Base-by-base conservation (phyloP, 179 eudicot genomes). In the Beta lomatogona region DNA sequence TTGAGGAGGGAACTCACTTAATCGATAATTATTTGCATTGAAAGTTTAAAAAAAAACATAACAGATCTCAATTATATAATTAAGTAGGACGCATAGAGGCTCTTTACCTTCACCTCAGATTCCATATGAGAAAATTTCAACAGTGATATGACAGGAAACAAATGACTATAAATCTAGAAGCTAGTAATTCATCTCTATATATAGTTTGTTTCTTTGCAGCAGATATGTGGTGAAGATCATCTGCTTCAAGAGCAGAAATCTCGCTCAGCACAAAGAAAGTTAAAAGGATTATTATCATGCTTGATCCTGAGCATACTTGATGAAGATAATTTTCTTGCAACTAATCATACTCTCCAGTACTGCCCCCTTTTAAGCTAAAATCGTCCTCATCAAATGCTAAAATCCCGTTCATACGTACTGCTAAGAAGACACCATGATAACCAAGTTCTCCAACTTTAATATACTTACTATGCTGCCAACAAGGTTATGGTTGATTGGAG, bases 401-500 rank as follows among this genome's bases (percentile, higher is more conserved):
- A 28, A 36, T 18, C 46, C 46, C 10, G 4, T 50, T 25, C 60
- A 72, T 60, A 73, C 31, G 14, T 64, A 58, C 9, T 54, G 73
- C 21, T 45, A 44, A 50, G n/a, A 55, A 73, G 53, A 18, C 46
- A 11, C 13, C 44, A 52, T 48, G 41, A 55, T 13, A 21, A 77
- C 64, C 76, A 41, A 69, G 21, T 61, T 76, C 77, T 71, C 25
- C 28, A 78, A 45, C 73, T n/a, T 69, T 46, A 53, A 45, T 31
- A 57, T 70, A 85, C 98, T 90, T 86, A 94, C 98, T 78, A 82
- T 85, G 80, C 97, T 91, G 69, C 95, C 98, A 80, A 87, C 92
- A 78, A 94, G 92, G 84, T 89, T 90, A 65, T 75, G 58, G 84
- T 89, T 94, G 80, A 95, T 76, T 71, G 92, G 91, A 63, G 89